phyloP scores from a whole-genome alignment of 768 basidiomycete species.

The Lactarius vividus region DNA sequence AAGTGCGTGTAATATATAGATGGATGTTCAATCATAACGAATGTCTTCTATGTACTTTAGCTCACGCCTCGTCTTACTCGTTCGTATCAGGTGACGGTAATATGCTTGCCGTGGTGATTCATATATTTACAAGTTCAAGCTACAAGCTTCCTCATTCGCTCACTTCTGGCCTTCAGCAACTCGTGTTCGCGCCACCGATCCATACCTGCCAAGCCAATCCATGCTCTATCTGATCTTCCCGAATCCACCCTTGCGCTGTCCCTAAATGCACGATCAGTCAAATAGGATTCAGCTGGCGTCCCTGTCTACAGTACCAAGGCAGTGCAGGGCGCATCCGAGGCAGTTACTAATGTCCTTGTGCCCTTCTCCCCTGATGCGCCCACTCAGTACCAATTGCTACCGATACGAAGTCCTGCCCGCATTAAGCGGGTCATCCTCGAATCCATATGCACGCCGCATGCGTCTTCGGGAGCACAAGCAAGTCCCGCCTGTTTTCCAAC shows the following conservation, averaged over 20 bases:
- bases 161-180: background rate
- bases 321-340: background rate
- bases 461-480: background rate
- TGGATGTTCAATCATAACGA: background rate
- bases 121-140: background rate
- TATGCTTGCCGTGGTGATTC: background rate
- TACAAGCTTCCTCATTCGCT: background rate
- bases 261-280: background rate
- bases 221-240: background rate
- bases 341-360: background rate
- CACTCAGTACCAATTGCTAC: background rate
- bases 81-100: background rate
- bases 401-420: background rate
- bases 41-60: background rate
- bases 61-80: background rate
- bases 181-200: background rate
- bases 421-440: background rate
- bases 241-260: background rate
- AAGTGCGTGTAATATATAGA: background rate
- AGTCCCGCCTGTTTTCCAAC: background rate
- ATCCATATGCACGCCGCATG: background rate
- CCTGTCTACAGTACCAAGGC: background rate
- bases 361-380: background rate
- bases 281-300: background rate
- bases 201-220: background rate